Conservation (phyloP, 148 eudicot genomes). For the Rhododendron ovatum region DNA sequence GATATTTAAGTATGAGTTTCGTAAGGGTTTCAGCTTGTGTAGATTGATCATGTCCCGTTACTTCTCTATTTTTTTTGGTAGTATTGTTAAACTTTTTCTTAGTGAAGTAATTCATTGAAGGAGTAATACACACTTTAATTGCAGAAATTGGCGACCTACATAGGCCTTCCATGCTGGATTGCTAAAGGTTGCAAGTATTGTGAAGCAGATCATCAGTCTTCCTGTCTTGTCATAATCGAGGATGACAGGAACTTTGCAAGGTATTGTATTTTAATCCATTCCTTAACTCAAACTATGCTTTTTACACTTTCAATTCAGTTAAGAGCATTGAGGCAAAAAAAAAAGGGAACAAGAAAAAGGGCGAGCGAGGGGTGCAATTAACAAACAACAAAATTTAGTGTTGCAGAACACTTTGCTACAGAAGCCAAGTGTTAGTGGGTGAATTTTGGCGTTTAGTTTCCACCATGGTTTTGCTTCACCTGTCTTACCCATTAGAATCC, state of each 20-base stretch:
- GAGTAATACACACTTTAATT: not conserved
- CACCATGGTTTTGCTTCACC: not conserved
- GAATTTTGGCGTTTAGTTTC: not conserved
- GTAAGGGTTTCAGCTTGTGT: not conserved
- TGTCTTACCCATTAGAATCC: constrained; percentile 3
- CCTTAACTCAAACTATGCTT: not conserved
- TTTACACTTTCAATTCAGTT: not conserved
- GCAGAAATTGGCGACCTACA: constrained; percentile 85
- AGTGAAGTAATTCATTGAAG: not conserved
- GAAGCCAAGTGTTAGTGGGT: not conserved
- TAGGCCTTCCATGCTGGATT: constrained; percentile 94
- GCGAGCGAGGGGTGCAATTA: not conserved
- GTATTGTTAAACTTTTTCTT: not conserved
- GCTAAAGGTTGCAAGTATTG: constrained; percentile 96
- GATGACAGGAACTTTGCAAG: constrained; percentile 67
- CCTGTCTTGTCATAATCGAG: constrained; percentile 80
- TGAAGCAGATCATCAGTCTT: constrained; percentile 69
- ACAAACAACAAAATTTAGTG: not conserved
- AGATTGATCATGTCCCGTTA: not conserved
- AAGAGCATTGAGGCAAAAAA: not conserved
- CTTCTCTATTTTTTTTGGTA: not conserved
- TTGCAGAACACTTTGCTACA: not conserved
- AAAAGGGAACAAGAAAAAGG: not conserved
- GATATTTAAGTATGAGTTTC: not conserved
- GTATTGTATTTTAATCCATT: constrained; percentile 20